Conservation (phyloP, 2,329 filamentous ascomycete species). For the Talaromyces marneffei region DNA sequence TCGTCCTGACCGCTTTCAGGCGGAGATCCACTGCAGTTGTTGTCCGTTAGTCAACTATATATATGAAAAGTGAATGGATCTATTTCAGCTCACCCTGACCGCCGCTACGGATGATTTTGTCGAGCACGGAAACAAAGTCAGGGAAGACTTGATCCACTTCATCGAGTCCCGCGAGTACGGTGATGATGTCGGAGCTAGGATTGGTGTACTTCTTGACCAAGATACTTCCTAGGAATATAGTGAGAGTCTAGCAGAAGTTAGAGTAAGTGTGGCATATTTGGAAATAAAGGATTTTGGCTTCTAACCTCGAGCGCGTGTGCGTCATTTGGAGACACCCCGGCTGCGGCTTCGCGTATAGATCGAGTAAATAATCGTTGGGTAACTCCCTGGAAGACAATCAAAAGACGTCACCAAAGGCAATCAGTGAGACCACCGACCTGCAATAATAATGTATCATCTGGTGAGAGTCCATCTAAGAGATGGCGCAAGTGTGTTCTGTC, state of each 20-base stretch:
- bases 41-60: background rate
- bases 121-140: constrained; percentile 77
- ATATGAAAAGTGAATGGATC: background rate
- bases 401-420: background rate
- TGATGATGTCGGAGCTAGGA: constrained; percentile 90
- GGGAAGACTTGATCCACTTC: constrained; percentile 80
- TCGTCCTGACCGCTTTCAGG: constrained; percentile 71
- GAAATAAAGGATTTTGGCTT: background rate
- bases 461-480: constrained; percentile 63
- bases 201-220: constrained; percentile 90
- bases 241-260: constrained; percentile 62
- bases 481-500: constrained; percentile 63
- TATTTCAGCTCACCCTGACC: constrained; percentile 53
- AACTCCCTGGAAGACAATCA: constrained; percentile 44
- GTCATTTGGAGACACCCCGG: constrained; percentile 56
- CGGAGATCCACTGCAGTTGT: constrained; percentile 59
- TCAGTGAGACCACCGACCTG: constrained; percentile 47
- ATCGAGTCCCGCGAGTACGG: constrained; percentile 80
- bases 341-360: constrained; percentile 64
- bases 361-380: constrained; percentile 72
- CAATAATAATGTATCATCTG: constrained; percentile 68
- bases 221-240: constrained; percentile 75
- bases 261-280: background rate
- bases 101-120: constrained; percentile 74
- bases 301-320: constrained; percentile 78